phyloP scores from a whole-genome alignment of 139 green algal species.

The Chlorella sp. region DNA sequence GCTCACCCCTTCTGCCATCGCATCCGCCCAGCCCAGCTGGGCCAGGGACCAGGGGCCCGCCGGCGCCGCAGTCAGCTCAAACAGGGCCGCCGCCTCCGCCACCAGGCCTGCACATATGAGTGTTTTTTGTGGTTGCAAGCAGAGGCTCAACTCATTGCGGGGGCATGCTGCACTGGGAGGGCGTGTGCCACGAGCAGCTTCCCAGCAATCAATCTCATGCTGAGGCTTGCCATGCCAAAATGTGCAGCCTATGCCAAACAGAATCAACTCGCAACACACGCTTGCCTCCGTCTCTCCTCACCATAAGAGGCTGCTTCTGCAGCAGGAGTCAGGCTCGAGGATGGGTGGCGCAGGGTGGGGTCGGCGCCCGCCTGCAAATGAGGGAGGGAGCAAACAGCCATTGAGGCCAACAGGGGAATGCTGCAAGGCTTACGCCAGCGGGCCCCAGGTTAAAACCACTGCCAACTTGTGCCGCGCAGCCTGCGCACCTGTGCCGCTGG shows the following conservation, averaged over 20 bases:
- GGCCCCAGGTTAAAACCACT: too few relatives aligned
- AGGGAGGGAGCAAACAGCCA: too few relatives aligned
- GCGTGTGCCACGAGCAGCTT: too few relatives aligned
- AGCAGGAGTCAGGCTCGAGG: not conserved
- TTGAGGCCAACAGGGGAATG: not conserved
- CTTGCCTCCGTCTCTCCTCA: not conserved
- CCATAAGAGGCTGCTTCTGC: not conserved
- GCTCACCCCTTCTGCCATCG: constrained; percentile 13
- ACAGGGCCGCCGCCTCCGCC: not conserved
- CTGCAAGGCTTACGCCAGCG: not conserved
- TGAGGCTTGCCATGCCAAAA: too few relatives aligned
- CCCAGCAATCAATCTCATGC: too few relatives aligned
- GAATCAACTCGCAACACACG: too few relatives aligned
- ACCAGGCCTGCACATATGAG: not conserved
- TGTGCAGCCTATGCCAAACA: not conserved
- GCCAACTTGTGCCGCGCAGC: too few relatives aligned
- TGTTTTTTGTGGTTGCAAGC: not conserved
- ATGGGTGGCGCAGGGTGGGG: constrained; percentile 14
- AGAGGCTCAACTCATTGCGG: not conserved
- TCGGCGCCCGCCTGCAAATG: constrained; percentile 13
- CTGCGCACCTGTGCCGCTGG: too few relatives aligned
- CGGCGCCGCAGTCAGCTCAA: not conserved
- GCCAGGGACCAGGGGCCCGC: not conserved
- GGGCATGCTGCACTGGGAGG: too few relatives aligned
- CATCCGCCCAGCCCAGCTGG: constrained; percentile 20